Base-by-base conservation (phyloP, 116 monocot genomes). In the Zostera marina region DNA sequence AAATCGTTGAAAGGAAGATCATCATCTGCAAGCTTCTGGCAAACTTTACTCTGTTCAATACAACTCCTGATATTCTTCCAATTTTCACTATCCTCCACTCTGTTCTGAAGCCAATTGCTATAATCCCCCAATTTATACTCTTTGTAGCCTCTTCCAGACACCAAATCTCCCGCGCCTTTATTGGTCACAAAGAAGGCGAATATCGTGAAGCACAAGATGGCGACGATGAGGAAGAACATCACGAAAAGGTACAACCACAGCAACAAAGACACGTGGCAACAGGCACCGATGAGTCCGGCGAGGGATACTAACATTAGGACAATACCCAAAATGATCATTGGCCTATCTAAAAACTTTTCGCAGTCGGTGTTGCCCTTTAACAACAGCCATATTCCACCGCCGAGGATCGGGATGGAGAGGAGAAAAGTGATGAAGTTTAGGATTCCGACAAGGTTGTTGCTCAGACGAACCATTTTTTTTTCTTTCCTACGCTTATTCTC, bases 151-250 rank as follows among this genome's bases (percentile, higher is more conserved):
- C 66, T 52, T 11, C 47, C 54, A 10, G 72, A 59, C 13, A 76
- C 70, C 16, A 73, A 69, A 48, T 76, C 23, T 12, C 76, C 76
- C 22, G 59, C 58, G 16, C 80, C 76, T 26, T 63, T 66, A 44
- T 76, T 73, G 22, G 80, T 80, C 54, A 76, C 80, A 14, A 59
- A 72, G 63, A 69, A 80, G 14, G 76, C 80, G 57, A 80, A 76
- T 46, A 80, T 48, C 49, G 72, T 66, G 80, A 76, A 72, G 63
- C 55, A 56, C 19, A 75, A 62, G 49, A 76, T 54, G 20, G 65
- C 53, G 22, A 62, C 21, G 76, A 80, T 62, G 42, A 80, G 66
- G 46, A 80, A 16, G 80, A 80, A 76, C 72, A 75, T 69, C 63
- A 58, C 68, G 63, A 76, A 52, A 42, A 80, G 69, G 73, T 80